Evolutionary conservation across 768 basidiomycete species (phyloP), one percentile per base, ranked within the genome.

Genomic region (Suillus americanus): DNA sequence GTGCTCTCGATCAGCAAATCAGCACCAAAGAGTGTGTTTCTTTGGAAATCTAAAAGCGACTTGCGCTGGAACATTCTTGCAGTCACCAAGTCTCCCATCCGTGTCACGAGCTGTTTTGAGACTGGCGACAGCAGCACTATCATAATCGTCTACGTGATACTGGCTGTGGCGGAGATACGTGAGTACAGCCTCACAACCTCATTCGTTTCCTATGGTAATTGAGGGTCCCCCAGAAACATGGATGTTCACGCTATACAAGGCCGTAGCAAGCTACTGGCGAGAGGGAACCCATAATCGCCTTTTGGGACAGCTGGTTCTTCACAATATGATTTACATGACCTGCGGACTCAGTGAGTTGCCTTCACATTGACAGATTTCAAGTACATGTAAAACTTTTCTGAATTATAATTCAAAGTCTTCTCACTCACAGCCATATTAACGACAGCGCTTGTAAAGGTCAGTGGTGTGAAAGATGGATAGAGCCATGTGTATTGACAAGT

Each of bases 231-330:
- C 23, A 59, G 57, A 59, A 30, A 30, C 28, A 59, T 59, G 40
- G 57, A 20, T 40, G 0, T 28, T 59, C 10, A 20, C 25, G 25
- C 3, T 59, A 28, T 59, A 59, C 57, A 59, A 59, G 40, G 40
- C 28, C 6, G 12, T 28, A 1, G 6, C 3, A 20, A 30, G 40
- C 40, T 59, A 59, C 23, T 59, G 57, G 57, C 38, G 25, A 30
- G 57, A 59, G 12, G 57, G 57, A 3, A 41, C 57, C 3, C 18
- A 59, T 20, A 59, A 59, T 59, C 57, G 57, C 10, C 40, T 59
- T 28, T 8, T 59, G 25, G 28, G 6, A 30, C 57, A 13, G 20
- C 28, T 59, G 25, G 28, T 59, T 40, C 18, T 28, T 6, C 57
- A 59, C 18, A 59, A 59, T 41, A 12, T 30, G 3, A 59, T 59